Evolutionary conservation across 768 basidiomycete genomes (phyloP).

Genomic region (Collybia mongolica): DNA sequence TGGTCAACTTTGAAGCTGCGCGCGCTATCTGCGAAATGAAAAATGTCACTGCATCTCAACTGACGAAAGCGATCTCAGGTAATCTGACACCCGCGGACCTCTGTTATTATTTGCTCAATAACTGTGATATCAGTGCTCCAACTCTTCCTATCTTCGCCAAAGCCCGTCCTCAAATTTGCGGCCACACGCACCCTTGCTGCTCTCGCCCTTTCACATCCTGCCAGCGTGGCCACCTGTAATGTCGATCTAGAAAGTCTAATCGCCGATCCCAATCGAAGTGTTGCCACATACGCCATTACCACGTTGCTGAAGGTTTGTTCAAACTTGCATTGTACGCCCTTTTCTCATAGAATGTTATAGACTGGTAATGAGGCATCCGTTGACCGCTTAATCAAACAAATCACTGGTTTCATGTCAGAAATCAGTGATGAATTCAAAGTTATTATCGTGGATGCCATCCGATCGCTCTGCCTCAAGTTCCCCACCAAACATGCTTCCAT

Average conservation of each 20-base stretch:
- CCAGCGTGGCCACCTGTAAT: constrained; percentile 88
- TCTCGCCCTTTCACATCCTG: constrained; percentile 83
- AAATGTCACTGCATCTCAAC: constrained; percentile 70
- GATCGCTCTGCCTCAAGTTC: constrained; percentile 98
- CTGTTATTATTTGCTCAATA: constrained; percentile 6
- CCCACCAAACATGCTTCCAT: constrained; percentile 95
- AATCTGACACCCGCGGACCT: constrained; percentile 23
- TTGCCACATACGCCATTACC: constrained; percentile 98
- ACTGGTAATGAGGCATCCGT: constrained; percentile 99
- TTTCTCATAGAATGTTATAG: constrained; percentile 35
- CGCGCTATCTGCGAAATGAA: constrained; percentile 97
- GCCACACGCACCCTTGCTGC: constrained; percentile 93
- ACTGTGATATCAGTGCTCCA: constrained; percentile 66
- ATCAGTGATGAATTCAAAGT: constrained; percentile 99
- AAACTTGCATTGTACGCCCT: background rate
- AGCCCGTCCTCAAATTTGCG: constrained; percentile 93
- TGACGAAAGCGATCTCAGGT: constrained; percentile 90
- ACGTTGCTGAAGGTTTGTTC: constrained; percentile 85
- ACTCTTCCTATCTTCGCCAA: constrained; percentile 93
- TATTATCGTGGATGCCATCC: constrained; percentile 98
- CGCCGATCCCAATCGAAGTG: constrained; percentile 91
- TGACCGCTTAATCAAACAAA: constrained; percentile 98
- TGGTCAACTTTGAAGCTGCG: constrained; percentile 99
- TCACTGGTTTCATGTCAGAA: constrained; percentile 97
- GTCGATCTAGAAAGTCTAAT: constrained; percentile 97